Evolutionary conservation across 2,329 filamentous ascomycete species (phyloP).

Genomic region (Colletotrichum sp.): DNA sequence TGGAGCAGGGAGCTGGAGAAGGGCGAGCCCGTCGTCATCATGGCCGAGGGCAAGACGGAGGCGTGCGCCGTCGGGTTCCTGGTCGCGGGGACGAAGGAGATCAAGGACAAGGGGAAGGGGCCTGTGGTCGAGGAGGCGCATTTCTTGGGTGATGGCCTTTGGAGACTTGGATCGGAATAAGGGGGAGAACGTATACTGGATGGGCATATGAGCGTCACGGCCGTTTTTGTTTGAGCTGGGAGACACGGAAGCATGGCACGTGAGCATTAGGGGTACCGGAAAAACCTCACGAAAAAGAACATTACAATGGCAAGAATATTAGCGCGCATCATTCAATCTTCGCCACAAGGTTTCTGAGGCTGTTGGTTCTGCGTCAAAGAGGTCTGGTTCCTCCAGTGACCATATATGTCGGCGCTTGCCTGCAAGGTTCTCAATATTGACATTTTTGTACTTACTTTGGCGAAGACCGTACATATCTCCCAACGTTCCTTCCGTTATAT

Average conservation of each 20-base stretch:
- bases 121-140: constrained; percentile 93
- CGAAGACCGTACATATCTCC: neutral
- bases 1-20: constrained; percentile 74
- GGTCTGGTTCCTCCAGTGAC: neutral
- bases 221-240: neutral
- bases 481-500: neutral
- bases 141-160: constrained; percentile 92
- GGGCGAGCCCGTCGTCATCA: constrained; percentile 85
- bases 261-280: neutral
- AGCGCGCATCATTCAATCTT: neutral
- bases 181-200: neutral
- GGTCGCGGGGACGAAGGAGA: constrained; percentile 85
- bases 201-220: neutral
- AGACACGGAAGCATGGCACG: neutral
- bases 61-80: constrained; percentile 87
- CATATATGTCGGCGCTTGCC: neutral
- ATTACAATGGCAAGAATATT: neutral
- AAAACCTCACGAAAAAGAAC: neutral
- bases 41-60: constrained; percentile 92
- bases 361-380: neutral
- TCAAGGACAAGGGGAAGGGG: constrained; percentile 93
- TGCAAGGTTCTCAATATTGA: neutral
- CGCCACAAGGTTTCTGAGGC: neutral
- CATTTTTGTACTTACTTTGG: neutral
- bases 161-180: constrained; percentile 69